phyloP scores from a whole-genome alignment of 768 basidiomycete genomes.

The Harrya chromipes region DNA sequence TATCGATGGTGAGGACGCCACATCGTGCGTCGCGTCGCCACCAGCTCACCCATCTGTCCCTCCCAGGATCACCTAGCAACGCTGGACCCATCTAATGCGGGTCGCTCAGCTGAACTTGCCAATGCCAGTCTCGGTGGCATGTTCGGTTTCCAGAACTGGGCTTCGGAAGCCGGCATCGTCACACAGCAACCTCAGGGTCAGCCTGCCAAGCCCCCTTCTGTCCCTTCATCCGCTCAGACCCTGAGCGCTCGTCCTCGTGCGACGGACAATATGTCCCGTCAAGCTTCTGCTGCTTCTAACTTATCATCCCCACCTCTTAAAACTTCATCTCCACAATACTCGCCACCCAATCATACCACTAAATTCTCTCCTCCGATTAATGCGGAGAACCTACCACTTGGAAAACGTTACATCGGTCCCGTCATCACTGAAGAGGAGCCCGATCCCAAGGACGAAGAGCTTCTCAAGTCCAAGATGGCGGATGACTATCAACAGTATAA shows the following conservation, averaged over 20 bases:
- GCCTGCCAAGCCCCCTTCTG: slow-evolving; percentile 3
- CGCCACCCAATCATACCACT: slow-evolving; percentile 20
- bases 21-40: background rate
- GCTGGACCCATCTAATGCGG: slow-evolving; percentile 23
- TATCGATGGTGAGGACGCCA: slow-evolving; percentile 28
- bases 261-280: slow-evolving; percentile 29
- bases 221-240: slow-evolving; percentile 8
- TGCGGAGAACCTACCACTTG: slow-evolving; percentile 19
- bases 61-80: slow-evolving; percentile 30
- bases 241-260: slow-evolving; percentile 24
- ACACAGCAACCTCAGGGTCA: slow-evolving; percentile 16
- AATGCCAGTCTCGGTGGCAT: slow-evolving; percentile 9
- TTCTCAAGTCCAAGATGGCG: slow-evolving; percentile 34
- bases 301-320: slow-evolving; percentile 21
- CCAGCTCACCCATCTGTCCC: background rate
- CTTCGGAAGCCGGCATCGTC: slow-evolving; percentile 29
- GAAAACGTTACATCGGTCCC: slow-evolving; percentile 35
- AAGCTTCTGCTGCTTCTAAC: slow-evolving; percentile 25
- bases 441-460: slow-evolving; percentile 26
- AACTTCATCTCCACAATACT: slow-evolving; percentile 24
- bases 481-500: slow-evolving; percentile 31
- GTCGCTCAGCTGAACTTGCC: slow-evolving; percentile 18
- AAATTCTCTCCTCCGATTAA: slow-evolving; percentile 26
- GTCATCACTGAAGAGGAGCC: slow-evolving; percentile 26
- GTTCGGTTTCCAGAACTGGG: slow-evolving; percentile 31